Percentiles rank a stretch among this genome's conserved stretches.
Evolutionary conservation across 257 asterid species (phyloP).

Genomic region (Perilla frutescens): DNA sequence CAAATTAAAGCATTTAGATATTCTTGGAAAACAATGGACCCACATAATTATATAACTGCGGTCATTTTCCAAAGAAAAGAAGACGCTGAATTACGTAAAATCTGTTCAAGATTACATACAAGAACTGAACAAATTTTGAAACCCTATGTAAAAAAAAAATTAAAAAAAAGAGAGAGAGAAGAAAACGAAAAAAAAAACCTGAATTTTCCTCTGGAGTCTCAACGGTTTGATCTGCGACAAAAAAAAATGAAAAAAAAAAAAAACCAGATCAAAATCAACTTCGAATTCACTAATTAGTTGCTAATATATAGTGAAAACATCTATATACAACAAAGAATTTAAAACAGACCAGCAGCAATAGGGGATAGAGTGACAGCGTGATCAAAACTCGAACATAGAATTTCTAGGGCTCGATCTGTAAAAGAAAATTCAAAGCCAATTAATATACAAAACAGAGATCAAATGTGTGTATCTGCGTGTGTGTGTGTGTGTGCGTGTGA

Average conservation of each 20-base stretch:
- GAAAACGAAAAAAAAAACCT: constrained; percentile 35
- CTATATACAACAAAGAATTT: neutral
- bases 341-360: constrained; percentile 39
- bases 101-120: constrained; percentile 5
- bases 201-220: constrained; percentile 37
- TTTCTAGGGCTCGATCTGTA: constrained; percentile 61
- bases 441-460: neutral
- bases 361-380: constrained; percentile 50
- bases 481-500: too few relatives aligned
- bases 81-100: constrained; percentile 10
- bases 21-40: constrained; percentile 1
- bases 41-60: neutral
- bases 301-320: neutral
- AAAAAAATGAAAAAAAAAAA: neutral
- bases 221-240: constrained; percentile 36
- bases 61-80: neutral
- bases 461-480: neutral
- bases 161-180: too few relatives aligned
- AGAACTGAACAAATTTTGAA: neutral
- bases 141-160: neutral
- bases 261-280: constrained; percentile 19
- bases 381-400: constrained; percentile 54
- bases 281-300: constrained; percentile 9
- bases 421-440: constrained; percentile 12
- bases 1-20: neutral